phyloP scores from a whole-genome alignment of 2,329 filamentous ascomycete genomes.

The Knoxdaviesia capensis region DNA sequence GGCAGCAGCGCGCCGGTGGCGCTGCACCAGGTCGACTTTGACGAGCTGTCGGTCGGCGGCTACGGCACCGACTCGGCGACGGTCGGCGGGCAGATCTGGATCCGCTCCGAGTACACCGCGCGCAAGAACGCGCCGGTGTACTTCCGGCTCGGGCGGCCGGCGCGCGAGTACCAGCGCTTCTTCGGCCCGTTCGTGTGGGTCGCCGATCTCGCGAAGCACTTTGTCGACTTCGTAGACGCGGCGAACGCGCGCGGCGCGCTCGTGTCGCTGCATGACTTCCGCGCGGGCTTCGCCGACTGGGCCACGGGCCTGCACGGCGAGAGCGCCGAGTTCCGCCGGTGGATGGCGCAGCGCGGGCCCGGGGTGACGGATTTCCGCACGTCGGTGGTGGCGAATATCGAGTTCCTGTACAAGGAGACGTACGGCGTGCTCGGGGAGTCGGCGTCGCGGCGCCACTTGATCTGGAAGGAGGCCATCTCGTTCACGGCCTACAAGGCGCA shows the following conservation, averaged over 20 bases:
- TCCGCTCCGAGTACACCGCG: slow-evolving; percentile 31
- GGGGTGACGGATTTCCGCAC: slow-evolving; percentile 47
- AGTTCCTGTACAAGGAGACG: slow-evolving; percentile 47
- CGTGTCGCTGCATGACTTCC: slow-evolving; percentile 37
- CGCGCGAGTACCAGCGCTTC: slow-evolving; percentile 40
- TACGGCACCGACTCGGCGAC: slow-evolving; percentile 31
- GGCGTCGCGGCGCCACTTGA: slow-evolving; percentile 14
- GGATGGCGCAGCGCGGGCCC: slow-evolving; percentile 27
- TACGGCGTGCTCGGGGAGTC: slow-evolving; percentile 21
- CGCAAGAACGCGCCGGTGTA: slow-evolving; percentile 26
- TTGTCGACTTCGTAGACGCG: slow-evolving; percentile 41
- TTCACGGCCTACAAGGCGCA: slow-evolving; percentile 15
- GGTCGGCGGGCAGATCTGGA: slow-evolving; percentile 37
- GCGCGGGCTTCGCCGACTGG: slow-evolving; percentile 35
- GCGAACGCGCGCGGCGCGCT: slow-evolving; percentile 11
- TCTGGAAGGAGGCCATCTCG: slow-evolving; percentile 33
- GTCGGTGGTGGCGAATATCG: slow-evolving; percentile 35
- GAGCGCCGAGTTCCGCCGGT: slow-evolving; percentile 24
- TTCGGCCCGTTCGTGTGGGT: slow-evolving; percentile 49
- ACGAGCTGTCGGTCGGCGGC: slow-evolving; percentile 40
- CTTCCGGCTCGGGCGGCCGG: slow-evolving; percentile 39
- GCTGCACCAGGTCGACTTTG: slow-evolving; percentile 35
- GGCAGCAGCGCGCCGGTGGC: slow-evolving; percentile 21
- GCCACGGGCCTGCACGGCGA: slow-evolving; percentile 21
- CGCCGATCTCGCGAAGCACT: slow-evolving; percentile 48